These are phyloP conservation scores for Coccinonectria pachysandricola DNA, from an alignment of 2,329 filamentous ascomycete species.

Conservation along the genomic window DNA sequence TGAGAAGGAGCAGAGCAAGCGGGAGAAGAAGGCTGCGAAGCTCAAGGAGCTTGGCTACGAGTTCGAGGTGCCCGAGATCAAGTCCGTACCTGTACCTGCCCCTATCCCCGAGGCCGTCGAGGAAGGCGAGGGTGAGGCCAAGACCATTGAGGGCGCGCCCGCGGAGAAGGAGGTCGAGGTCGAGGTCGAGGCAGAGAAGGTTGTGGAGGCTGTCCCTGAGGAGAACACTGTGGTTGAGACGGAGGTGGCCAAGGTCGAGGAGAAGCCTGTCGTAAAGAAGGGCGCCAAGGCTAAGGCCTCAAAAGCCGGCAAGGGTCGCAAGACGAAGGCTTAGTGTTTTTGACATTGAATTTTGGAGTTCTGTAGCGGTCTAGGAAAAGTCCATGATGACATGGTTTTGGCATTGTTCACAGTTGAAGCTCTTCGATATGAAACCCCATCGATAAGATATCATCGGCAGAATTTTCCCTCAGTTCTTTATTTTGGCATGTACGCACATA, in stretches of 20 bases:
- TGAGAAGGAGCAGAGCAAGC: constrained; percentile 59
- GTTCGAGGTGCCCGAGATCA: constrained; percentile 64
- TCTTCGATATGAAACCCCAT: too few relatives aligned
- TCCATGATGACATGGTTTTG: constrained; percentile 20
- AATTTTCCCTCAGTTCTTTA: constrained; percentile 3
- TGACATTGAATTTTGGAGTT: constrained; percentile 14
- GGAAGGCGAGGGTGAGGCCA: constrained; percentile 21
- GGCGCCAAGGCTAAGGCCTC: constrained; percentile 24
- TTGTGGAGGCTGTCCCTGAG: constrained; percentile 8
- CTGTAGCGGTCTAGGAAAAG: constrained; percentile 17
- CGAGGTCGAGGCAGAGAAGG: constrained; percentile 14
- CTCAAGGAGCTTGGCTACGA: constrained; percentile 77
- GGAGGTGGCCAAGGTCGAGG: constrained; percentile 14
- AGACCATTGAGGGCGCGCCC: constrained; percentile 28
- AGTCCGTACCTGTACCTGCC: constrained; percentile 37
- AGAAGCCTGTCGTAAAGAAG: constrained; percentile 14
- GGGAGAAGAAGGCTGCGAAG: constrained; percentile 59
- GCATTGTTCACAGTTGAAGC: too few relatives aligned
- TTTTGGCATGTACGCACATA: constrained; percentile 46
- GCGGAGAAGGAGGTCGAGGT: constrained; percentile 19
- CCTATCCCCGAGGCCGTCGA: constrained; percentile 29
- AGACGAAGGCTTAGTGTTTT: constrained; percentile 26
- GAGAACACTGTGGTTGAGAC: constrained; percentile 17
- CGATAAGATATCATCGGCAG: too few relatives aligned
- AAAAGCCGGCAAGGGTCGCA: constrained; percentile 23